These are phyloP conservation scores for Priceomyces fermenticarens DNA, from an alignment of 805 yeast species.

Conservation along the genomic window DNA sequence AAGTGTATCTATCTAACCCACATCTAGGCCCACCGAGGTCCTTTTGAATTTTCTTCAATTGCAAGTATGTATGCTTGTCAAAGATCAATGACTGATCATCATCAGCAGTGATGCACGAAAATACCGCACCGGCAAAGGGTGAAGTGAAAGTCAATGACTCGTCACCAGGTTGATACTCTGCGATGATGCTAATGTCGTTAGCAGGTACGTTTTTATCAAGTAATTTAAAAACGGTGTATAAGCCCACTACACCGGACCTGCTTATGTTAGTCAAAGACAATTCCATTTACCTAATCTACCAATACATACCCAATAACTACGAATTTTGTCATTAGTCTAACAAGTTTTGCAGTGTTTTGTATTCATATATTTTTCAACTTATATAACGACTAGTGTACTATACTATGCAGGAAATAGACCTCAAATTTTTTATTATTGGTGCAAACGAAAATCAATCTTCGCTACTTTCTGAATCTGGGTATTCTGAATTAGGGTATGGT, in stretches of 20 bases:
- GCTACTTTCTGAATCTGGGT: too few relatives aligned
- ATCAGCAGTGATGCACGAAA: constrained; percentile 52
- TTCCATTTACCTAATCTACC: constrained; percentile 10
- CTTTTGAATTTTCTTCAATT: constrained; percentile 40
- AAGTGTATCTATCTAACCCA: constrained; percentile 55
- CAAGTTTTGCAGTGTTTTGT: neutral
- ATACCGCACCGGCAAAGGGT: constrained; percentile 64
- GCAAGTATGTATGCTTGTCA: constrained; percentile 57
- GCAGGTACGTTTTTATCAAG: constrained; percentile 4
- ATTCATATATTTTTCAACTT: neutral
- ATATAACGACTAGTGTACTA: too few relatives aligned
- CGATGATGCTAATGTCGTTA: constrained; percentile 51
- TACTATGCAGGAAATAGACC: neutral
- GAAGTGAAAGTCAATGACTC: constrained; percentile 71
- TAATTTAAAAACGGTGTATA: constrained; percentile 5
- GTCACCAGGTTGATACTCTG: constrained; percentile 75
- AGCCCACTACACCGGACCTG: constrained; percentile 5
- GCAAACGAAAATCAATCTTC: neutral
- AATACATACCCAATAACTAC: constrained; percentile 32
- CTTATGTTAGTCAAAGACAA: constrained; percentile 53
- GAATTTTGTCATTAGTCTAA: constrained; percentile 14
- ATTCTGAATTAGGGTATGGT: too few relatives aligned
- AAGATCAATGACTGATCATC: constrained; percentile 42
- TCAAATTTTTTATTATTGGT: neutral
- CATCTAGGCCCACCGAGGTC: constrained; percentile 46